These are phyloP conservation scores for Ascocoryne sarcoides DNA, from an alignment of 2,329 filamentous ascomycete genomes.

Conservation along the genomic window DNA sequence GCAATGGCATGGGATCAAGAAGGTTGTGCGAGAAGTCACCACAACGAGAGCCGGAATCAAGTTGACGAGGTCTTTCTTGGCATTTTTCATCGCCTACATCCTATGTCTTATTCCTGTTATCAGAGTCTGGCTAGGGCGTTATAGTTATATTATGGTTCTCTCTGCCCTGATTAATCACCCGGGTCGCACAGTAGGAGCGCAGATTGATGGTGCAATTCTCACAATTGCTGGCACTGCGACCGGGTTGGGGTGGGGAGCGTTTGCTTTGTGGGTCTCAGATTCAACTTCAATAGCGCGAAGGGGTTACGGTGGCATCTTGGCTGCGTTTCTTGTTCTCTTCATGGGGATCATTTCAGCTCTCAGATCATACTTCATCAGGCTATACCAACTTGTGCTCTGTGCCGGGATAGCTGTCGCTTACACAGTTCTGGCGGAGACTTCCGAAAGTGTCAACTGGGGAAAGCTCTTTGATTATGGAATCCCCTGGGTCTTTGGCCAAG, in stretches of 20 bases:
- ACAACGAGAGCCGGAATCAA: slow-evolving; percentile 44
- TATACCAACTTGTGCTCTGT: slow-evolving; percentile 46
- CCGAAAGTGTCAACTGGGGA: slow-evolving; percentile 37
- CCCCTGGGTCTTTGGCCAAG: slow-evolving; percentile 48
- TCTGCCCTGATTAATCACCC: slow-evolving; percentile 51
- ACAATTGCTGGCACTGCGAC: slow-evolving; percentile 45
- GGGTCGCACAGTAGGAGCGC: slow-evolving; percentile 45
- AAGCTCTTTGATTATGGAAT: slow-evolving; percentile 45
- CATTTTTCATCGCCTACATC: slow-evolving; percentile 47
- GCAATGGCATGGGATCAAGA: slow-evolving; percentile 38
- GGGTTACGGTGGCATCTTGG: slow-evolving; percentile 47
- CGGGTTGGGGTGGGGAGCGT: slow-evolving; percentile 46
- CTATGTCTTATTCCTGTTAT: slow-evolving; percentile 43
- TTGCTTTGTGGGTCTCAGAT: slow-evolving; percentile 46
- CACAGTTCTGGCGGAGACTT: slow-evolving; percentile 42
- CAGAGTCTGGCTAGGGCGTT: slow-evolving; percentile 42
- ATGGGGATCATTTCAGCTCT: slow-evolving; percentile 43
- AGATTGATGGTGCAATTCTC: slow-evolving; percentile 45
- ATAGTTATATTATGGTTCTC: slow-evolving; percentile 47
- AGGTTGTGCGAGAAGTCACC: slow-evolving; percentile 33
- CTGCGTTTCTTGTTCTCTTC: slow-evolving; percentile 44
- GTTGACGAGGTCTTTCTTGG: slow-evolving; percentile 44
- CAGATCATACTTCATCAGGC: slow-evolving; percentile 45
- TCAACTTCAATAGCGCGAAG: slow-evolving; percentile 36
- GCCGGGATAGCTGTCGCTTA: slow-evolving; percentile 48